These are phyloP conservation scores for Hypoxylon fuscum DNA, from an alignment of 495 filamentous ascomycete genomes.

Conservation along the genomic window DNA sequence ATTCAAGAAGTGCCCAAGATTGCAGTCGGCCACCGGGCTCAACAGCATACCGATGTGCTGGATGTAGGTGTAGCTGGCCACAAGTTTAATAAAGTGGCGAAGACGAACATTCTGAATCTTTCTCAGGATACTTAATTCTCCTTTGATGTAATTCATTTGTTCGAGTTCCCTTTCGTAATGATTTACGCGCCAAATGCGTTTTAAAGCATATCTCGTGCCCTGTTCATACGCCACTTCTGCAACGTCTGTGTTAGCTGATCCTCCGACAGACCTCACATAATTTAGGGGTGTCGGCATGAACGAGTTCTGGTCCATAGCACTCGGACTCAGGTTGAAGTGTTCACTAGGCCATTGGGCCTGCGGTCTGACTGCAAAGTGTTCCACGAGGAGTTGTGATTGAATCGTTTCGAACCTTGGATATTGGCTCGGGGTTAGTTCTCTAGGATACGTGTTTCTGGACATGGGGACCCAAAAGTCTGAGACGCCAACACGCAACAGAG, in stretches of 20 bases:
- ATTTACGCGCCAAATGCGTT: not conserved
- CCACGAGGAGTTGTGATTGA: not conserved
- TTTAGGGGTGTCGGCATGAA: no score
- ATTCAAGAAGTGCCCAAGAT: conserved; percentile 34
- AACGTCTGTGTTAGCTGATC: not conserved
- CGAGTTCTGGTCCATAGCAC: not conserved
- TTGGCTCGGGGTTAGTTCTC: not conserved
- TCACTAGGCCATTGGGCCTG: not conserved
- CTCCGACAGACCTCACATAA: no score
- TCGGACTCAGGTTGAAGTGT: not conserved
- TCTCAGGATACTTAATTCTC: not conserved
- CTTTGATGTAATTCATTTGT: conserved; percentile 1
- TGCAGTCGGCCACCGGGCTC: conserved; percentile 46
- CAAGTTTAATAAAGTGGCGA: not conserved
- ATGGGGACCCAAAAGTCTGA: conserved; percentile 1
- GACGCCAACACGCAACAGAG: not conserved
- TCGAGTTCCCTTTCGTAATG: not conserved
- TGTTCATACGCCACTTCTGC: not conserved
- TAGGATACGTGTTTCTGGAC: not conserved
- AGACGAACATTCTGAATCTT: not conserved
- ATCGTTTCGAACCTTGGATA: not conserved
- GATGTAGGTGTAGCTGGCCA: conserved; percentile 47
- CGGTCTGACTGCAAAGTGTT: not conserved
- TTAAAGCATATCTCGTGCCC: not conserved
- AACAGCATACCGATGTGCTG: conserved; percentile 45